A percentile compares a stretch with the other conserved stretches of the same genome.
Conservation (phyloP, 2,329 filamentous ascomycete species). For the Hortaea werneckii region DNA sequence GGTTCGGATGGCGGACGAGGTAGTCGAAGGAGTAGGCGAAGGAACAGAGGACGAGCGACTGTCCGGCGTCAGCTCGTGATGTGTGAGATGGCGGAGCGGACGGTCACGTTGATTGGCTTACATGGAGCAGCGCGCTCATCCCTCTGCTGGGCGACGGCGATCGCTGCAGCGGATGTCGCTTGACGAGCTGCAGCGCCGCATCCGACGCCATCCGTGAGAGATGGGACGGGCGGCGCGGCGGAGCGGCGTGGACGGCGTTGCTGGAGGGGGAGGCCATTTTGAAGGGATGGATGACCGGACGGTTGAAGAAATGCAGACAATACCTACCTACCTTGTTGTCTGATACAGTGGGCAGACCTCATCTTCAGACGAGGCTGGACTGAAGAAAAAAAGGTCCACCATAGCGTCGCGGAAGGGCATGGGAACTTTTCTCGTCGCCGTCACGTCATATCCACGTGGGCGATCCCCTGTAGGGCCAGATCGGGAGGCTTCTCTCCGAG, state of each 20-base stretch:
- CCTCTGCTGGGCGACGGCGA: slow-evolving; percentile 55
- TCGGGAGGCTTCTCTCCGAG: too few species aligned
- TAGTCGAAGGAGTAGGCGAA: slow-evolving; percentile 37
- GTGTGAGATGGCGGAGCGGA: background rate
- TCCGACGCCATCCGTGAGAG: slow-evolving; percentile 11
- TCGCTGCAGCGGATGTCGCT: slow-evolving; percentile 53
- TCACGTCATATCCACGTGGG: too few species aligned
- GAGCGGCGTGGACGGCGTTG: background rate
- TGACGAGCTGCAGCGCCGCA: slow-evolving; percentile 19
- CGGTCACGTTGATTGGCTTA: slow-evolving; percentile 10
- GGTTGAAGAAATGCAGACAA: too few species aligned
- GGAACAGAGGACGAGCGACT: slow-evolving; percentile 30
- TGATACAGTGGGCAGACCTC: too few species aligned
- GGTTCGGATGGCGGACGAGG: slow-evolving; percentile 27
- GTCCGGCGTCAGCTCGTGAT: slow-evolving; percentile 11
- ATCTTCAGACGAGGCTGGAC: too few species aligned
- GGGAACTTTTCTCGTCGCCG: too few species aligned
- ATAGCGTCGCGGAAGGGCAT: too few species aligned
- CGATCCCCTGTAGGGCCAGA: too few species aligned
- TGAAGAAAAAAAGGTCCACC: too few species aligned
- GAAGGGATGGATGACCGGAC: too few species aligned
- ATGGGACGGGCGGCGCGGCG: background rate
- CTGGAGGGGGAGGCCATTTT: background rate
- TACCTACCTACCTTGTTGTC: too few species aligned
- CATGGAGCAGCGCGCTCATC: slow-evolving; percentile 53